phyloP scores from a whole-genome alignment of 805 yeast species.

The Zygosaccharomyces bailii region DNA sequence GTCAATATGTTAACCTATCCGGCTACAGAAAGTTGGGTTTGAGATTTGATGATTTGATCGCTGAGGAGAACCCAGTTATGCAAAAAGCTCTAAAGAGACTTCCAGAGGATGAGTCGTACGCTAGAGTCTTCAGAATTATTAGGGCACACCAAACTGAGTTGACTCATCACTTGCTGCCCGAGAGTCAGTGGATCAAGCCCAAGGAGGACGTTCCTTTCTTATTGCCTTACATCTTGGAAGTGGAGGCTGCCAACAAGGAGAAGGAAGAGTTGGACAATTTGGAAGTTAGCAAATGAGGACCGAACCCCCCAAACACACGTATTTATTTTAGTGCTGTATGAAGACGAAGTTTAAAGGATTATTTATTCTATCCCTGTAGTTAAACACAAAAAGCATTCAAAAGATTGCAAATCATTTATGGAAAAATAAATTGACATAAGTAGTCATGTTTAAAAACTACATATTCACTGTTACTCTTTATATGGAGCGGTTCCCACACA shows the following conservation, averaged over 20 bases:
- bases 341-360: not conserved
- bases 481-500: conserved; percentile 3
- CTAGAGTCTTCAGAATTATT: conserved; percentile 87
- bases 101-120: conserved; percentile 78
- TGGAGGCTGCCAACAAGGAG: conserved; percentile 88
- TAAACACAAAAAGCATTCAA: not conserved
- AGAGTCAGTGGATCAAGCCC: conserved; percentile 68
- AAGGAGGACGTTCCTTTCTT: conserved; percentile 82
- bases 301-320: not conserved
- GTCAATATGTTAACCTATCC: conserved; percentile 64
- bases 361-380: conserved; percentile 7
- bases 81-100: conserved; percentile 87
- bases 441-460: not conserved
- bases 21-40: conserved; percentile 97
- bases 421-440: not conserved
- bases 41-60: conserved; percentile 80
- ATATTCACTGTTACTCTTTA: not conserved
- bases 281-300: conserved; percentile 33
- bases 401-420: not conserved
- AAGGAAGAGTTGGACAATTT: conserved; percentile 85
- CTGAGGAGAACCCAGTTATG: conserved; percentile 82
- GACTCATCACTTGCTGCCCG: conserved; percentile 81
- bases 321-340: conserved; percentile 3
- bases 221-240: conserved; percentile 86
- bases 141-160: conserved; percentile 88